Base-by-base conservation (phyloP, 2,329 filamentous ascomycete genomes). In the Didymella lethalis region DNA sequence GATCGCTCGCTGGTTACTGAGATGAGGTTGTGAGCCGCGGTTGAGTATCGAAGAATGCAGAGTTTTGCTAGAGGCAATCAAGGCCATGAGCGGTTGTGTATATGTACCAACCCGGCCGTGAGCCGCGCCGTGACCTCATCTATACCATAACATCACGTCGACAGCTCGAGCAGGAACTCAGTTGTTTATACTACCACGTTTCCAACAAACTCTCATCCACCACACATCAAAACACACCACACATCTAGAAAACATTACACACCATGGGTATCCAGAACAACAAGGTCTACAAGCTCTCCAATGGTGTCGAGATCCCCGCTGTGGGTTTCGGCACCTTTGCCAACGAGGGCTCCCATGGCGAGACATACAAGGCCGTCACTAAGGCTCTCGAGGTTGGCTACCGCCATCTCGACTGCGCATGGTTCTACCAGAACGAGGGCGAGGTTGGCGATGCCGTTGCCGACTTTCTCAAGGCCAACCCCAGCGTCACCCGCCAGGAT, bases 301-400 rank as follows among this genome's bases (percentile, higher is more conserved):
- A 85, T 71, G 84, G 84, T 66, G 84, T 88, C 59, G 82, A 81
- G 72, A 88, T 92, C 34, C 90, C 90, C 45, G 83, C 82, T 36
- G 82, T 92, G 16, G 90, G 89, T 36, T 91, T 92, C 69, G 90
- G 90, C 56, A 88, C 91, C 62, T 92, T 90, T 75, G 85, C 84
- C 63, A 90, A 84, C 75, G 88, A 91, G 78, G 88, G 87, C 56
- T 84, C 87, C n/a, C 81, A 81, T 14, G 75, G 82, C 58, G 75
- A 84, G 51, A 80, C 82, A 61, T 81, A 83, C 47, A 71, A 82
- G 40, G 88, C 89, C 16, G 86, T 85, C 63, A 79, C 85, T 6
- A 79, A 81, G 49, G 90, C 87, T 0, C 78, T 90, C 46, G 78
- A 83, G 46, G 77, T 77, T 7, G 87, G 87, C 31, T 90, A 89